These are phyloP conservation scores for Gentiana dahurica DNA, from an alignment of 257 asterid genomes.

Conservation along the genomic window DNA sequence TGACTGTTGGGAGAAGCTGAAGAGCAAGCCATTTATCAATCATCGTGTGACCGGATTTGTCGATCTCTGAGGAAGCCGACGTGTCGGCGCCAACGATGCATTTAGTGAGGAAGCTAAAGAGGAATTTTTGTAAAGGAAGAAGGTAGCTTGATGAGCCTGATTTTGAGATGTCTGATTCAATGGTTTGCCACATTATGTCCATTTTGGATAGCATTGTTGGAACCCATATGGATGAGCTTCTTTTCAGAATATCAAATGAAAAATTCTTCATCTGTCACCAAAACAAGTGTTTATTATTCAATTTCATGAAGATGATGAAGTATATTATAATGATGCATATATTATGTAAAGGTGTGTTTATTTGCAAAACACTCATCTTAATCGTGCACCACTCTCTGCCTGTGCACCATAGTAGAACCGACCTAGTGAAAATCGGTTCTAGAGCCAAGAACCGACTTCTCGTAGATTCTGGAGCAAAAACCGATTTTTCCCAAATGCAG, in stretches of 20 bases:
- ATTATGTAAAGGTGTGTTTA: too few relatives aligned
- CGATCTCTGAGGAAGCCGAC: slow-evolving; percentile 40
- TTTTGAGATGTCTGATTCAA: slow-evolving; percentile 42
- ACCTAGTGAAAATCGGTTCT: too few relatives aligned
- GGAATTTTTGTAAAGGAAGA: slow-evolving; percentile 49
- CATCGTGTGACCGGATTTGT: slow-evolving; percentile 38
- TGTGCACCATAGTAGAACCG: too few relatives aligned
- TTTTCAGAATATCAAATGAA: slow-evolving; percentile 43
- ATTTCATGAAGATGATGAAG: too few relatives aligned
- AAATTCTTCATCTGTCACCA: slow-evolving; percentile 49
- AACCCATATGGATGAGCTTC: slow-evolving; percentile 68
- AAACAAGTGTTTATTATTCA: too few relatives aligned
- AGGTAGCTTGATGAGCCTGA: slow-evolving; percentile 21
- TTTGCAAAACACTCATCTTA: too few relatives aligned
- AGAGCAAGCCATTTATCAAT: slow-evolving; percentile 64
- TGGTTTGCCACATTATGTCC: slow-evolving; percentile 38
- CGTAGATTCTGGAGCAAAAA: too few relatives aligned
- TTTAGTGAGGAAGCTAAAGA: slow-evolving; percentile 63
- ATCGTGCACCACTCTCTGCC: too few relatives aligned
- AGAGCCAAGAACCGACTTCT: too few relatives aligned
- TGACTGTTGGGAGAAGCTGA: slow-evolving; percentile 59
- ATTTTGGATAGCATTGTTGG: slow-evolving; percentile 46
- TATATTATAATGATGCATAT: too few relatives aligned
- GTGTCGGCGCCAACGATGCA: slow-evolving; percentile 54
- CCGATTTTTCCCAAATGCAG: too few relatives aligned